Evolutionary conservation across 2,329 filamentous ascomycete genomes (phyloP).

Genomic region (Fusarium torulosum): DNA sequence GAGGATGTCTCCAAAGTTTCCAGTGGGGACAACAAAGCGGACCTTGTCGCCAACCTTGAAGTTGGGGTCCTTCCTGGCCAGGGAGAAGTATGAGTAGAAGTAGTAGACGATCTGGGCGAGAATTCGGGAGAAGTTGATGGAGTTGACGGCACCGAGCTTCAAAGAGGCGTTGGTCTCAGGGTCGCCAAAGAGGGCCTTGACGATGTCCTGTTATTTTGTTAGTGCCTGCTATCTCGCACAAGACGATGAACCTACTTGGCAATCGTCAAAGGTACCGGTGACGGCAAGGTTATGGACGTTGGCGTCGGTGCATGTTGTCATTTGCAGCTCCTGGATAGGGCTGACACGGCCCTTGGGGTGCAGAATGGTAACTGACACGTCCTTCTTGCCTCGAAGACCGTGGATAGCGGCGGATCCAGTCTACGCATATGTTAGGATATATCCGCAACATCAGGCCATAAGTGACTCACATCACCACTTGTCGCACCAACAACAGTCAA

Average conservation of each 20-base stretch:
- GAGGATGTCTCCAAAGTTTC: slow-evolving; percentile 94
- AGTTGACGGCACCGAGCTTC: slow-evolving; percentile 93
- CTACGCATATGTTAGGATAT: slow-evolving; percentile 17
- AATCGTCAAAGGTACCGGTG: slow-evolving; percentile 94
- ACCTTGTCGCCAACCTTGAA: slow-evolving; percentile 77
- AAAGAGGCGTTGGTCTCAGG: slow-evolving; percentile 83
- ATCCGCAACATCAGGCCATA: neutral
- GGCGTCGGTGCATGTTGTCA: slow-evolving; percentile 91
- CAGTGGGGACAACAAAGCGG: slow-evolving; percentile 91
- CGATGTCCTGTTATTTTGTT: slow-evolving; percentile 63
- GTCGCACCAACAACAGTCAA: slow-evolving; percentile 89
- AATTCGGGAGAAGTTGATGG: slow-evolving; percentile 96
- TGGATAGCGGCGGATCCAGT: slow-evolving; percentile 97
- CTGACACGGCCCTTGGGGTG: slow-evolving; percentile 91
- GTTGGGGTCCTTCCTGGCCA: slow-evolving; percentile 70
- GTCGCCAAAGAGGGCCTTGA: slow-evolving; percentile 93
- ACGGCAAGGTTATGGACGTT: slow-evolving; percentile 96
- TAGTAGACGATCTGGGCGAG: slow-evolving; percentile 98
- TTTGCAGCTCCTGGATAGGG: slow-evolving; percentile 94
- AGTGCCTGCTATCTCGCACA: neutral
- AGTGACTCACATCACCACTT: slow-evolving; percentile 70
- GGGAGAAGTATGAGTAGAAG: slow-evolving; percentile 92
- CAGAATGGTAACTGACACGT: slow-evolving; percentile 95
- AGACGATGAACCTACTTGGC: slow-evolving; percentile 70
- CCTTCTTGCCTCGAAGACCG: slow-evolving; percentile 93